Conservation (phyloP, 2,329 filamentous ascomycete genomes). For the Clonostachys chloroleuca region DNA sequence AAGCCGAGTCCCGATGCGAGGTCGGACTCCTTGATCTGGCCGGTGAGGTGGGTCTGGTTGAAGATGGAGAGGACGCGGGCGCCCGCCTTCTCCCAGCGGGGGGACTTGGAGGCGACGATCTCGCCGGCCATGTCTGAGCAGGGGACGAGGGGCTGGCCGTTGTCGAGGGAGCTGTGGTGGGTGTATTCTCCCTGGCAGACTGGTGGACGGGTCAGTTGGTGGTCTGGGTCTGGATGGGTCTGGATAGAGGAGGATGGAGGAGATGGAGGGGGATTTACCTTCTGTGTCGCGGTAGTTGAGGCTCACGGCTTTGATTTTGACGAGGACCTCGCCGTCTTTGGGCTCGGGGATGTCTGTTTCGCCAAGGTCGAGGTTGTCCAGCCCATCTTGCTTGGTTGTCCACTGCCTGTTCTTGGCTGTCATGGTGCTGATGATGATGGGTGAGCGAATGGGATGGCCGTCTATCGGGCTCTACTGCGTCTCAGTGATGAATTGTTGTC, state of each 20-base stretch:
- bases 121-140: conserved; percentile 69
- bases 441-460: neutral
- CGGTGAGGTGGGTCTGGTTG: conserved; percentile 49
- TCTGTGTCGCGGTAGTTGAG: conserved; percentile 47
- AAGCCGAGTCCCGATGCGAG: conserved; percentile 55
- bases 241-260: neutral
- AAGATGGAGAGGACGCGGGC: conserved; percentile 67
- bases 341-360: conserved; percentile 40
- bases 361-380: conserved; percentile 44
- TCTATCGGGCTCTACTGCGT: too few relatives aligned
- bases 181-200: conserved; percentile 63
- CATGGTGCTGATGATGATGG: neutral
- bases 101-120: conserved; percentile 39
- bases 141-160: conserved; percentile 45
- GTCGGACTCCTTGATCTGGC: conserved; percentile 52
- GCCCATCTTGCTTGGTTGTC: conserved; percentile 48
- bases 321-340: conserved; percentile 45
- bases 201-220: conserved; percentile 13
- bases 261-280: conserved; percentile 18
- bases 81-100: conserved; percentile 43
- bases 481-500: too few relatives aligned
- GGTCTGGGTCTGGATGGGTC: neutral
- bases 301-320: conserved; percentile 39
- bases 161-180: conserved; percentile 52
- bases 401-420: conserved; percentile 37